Evolutionary conservation across 139 green algal species (phyloP), one percentile per base, ranked within the genome.

Genomic region (Monoraphidium neglectum): DNA sequence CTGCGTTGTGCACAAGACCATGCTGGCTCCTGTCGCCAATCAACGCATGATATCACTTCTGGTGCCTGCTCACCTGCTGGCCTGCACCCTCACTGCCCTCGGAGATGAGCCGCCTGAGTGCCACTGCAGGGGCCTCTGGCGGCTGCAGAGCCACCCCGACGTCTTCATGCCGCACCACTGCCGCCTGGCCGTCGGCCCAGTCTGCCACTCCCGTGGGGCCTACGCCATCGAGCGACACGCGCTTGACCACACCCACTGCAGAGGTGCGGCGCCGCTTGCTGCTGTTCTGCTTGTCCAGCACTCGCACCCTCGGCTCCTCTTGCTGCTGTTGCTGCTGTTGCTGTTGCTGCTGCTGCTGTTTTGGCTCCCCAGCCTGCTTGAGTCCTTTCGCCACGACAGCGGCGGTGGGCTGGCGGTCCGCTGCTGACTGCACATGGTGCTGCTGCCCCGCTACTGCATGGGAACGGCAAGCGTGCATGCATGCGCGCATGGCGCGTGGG

Each of bases 301-400:
- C 68, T 47, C 13, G 43, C 46, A 30, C 13, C n/a, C 33, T n/a
- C 40, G n/a, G 40, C 32, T n/a, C 24, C 1, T 35, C 6, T 16
- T 59, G 70, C 35, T 60, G 3, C 70, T 38, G 15, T 40, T 68
- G 59, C 70, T 65, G 70, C 30, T 59, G 37, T 13, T 30, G 70
- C 35, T 43, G 70, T 10, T 67, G 61, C 72, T 72, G 72, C 61
- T 78, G 62, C 51, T 72, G 72, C 61, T 71, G 59, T 36, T 35
- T 12, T 28, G 61, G 37, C n/a, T 69, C 57, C 28, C n/a, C 16
- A 15, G 2, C 33, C 13, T 56, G 54, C 23, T 38, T 33, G 28
- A 21, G 43, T 12, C 43, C 43, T 51, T 51, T 8, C 43, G 43
- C 43, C 12, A 21, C 12, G 43, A 12, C 43, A 21, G 43, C 43